These are phyloP conservation scores for Capillidium rhysosporum DNA, from an alignment of 371 early-diverging fungal genomes.

Conservation along the genomic window DNA sequence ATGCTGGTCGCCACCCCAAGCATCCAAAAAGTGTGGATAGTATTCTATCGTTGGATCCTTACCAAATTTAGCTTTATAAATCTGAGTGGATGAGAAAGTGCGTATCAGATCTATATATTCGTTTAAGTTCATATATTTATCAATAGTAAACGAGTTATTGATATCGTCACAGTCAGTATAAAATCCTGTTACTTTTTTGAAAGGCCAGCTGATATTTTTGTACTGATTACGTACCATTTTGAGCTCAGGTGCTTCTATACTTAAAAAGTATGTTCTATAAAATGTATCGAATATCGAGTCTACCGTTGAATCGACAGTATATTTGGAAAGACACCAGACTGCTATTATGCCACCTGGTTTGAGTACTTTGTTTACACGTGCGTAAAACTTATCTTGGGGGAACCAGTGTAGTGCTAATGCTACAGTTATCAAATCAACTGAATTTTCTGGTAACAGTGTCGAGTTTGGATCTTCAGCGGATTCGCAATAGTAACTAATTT, in stretches of 20 bases:
- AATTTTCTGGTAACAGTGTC: not conserved
- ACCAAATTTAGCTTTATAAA: not conserved
- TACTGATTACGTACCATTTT: not conserved
- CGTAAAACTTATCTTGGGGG: not conserved
- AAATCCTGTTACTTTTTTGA: not conserved
- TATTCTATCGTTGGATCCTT: not conserved
- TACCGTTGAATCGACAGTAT: not conserved
- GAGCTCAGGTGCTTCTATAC: not conserved
- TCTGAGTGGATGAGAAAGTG: not conserved
- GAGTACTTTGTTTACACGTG: slow-evolving; percentile 2
- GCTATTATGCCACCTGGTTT: slow-evolving; percentile 6
- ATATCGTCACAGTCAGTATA: not conserved
- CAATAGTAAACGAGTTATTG: not conserved
- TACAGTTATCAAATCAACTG: slow-evolving; percentile 4
- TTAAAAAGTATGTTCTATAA: not conserved
- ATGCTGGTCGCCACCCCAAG: not conserved
- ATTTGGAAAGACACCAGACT: not conserved
- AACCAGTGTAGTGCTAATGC: slow-evolving; percentile 4
- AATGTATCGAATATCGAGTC: not conserved
- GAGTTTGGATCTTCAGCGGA: not conserved
- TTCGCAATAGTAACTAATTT: not conserved
- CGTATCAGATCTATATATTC: not conserved
- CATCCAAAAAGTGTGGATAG: not conserved
- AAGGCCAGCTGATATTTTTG: not conserved
- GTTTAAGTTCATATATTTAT: not conserved